Conservation (phyloP, 148 eudicot genomes). For the Pouteria glomerata region DNA sequence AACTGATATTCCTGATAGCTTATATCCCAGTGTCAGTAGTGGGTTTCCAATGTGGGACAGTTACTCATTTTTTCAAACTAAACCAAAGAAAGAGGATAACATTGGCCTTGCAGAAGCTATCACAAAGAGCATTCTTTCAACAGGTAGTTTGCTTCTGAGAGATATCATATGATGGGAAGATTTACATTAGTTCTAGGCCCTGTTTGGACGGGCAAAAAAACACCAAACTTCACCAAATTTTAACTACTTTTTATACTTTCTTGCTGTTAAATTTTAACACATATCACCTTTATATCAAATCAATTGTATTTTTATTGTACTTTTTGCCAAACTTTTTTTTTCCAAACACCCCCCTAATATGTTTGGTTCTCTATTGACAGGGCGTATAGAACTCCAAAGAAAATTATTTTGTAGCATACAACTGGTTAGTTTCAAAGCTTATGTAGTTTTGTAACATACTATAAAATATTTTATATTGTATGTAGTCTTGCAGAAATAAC, state of each 20-base stretch:
- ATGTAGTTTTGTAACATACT: background rate
- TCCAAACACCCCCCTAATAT: too few species aligned
- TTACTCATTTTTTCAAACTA: constrained; percentile 54
- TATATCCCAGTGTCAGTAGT: constrained; percentile 53
- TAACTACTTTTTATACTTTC: too few species aligned
- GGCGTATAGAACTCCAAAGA: constrained; percentile 93
- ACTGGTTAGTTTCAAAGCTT: constrained; percentile 52
- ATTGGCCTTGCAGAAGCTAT: constrained; percentile 98
- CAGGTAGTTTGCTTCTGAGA: constrained; percentile 42
- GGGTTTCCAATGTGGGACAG: constrained; percentile 83
- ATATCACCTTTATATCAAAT: too few species aligned
- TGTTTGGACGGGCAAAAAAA: too few species aligned
- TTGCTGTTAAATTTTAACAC: too few species aligned
- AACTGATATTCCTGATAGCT: constrained; percentile 59
- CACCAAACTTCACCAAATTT: too few species aligned
- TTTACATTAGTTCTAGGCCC: background rate
- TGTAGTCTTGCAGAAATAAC: constrained; percentile 18
- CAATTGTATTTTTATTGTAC: too few species aligned
- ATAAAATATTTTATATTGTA: background rate
- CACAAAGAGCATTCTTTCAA: constrained; percentile 84
- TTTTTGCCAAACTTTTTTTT: too few species aligned
- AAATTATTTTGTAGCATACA: constrained; percentile 96
- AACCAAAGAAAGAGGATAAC: constrained; percentile 70
- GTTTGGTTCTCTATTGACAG: constrained; percentile 31
- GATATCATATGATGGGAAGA: background rate